A percentile compares a stretch with the other conserved stretches of the same genome.
Evolutionary conservation across 305 asterid species (phyloP).

Genomic region (Fraxinus angustifolia): DNA sequence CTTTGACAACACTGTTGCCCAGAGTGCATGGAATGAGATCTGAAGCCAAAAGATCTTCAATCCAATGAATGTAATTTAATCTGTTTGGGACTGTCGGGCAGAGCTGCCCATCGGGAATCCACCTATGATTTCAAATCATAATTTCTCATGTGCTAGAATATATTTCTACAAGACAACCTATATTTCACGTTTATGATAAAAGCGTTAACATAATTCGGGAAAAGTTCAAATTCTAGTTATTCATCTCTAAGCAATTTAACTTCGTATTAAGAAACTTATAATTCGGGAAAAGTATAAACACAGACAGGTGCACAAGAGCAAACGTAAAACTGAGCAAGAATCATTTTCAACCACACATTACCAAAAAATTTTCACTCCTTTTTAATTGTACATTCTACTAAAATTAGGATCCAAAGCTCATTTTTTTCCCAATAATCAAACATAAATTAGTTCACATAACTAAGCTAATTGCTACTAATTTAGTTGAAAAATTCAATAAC

Average conservation of each 20-base stretch:
- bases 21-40: slow-evolving; percentile 42
- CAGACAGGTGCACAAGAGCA: background rate
- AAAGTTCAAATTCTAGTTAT: background rate
- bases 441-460: background rate
- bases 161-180: background rate
- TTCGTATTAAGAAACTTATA: background rate
- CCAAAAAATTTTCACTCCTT: too few relatives aligned
- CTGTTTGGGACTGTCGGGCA: slow-evolving; percentile 96
- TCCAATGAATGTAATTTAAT: slow-evolving; percentile 91
- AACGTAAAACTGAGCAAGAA: background rate
- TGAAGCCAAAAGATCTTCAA: slow-evolving; percentile 74
- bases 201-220: background rate
- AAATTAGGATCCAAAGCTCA: too few relatives aligned
- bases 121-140: slow-evolving; percentile 44
- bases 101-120: slow-evolving; percentile 97
- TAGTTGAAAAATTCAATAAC: background rate
- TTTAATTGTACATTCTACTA: too few relatives aligned
- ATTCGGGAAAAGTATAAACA: background rate
- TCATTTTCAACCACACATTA: background rate
- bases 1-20: slow-evolving; percentile 37
- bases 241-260: background rate
- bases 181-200: background rate
- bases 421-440: too few relatives aligned
- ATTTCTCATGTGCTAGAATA: slow-evolving; percentile 12
- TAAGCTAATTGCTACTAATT: background rate